Base-by-base conservation (phyloP, 345 rosid species). In the Salix brachista region DNA sequence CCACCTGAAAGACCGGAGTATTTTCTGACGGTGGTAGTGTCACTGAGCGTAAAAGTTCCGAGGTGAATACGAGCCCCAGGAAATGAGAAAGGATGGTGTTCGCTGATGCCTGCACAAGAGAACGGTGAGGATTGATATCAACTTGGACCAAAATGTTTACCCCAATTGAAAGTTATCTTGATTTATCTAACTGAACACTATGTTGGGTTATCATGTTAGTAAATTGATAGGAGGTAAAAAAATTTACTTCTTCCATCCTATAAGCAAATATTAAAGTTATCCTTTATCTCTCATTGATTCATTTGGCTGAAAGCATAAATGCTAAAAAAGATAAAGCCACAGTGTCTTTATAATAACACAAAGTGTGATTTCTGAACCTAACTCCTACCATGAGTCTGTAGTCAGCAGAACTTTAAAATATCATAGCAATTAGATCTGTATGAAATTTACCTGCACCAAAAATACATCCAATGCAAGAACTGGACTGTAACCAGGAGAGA, bases 21-120 rank as follows among this genome's bases (percentile, higher is more conserved):
- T 80, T 48, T 69, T 92, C 97, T 2, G 90, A 77, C 65, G 87
- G 82, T n/a, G 97, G 91, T 71, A 91, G 74, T 32, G 99, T 96
- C 70, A 93, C 97, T 0, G 97, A 92, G 36, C 97, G 92, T 87
- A 96, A 86, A 79, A 96, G 89, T 85, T 96, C 99, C 88, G 91
- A 81, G 3, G 98, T 91, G 90, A 83, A 94, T 66, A 89, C 87
- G 50, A 96, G 94, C 37, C 99, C 98, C 68, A 94, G 83, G 80
- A 96, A 96, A 83, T 96, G 99, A 78, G 99, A 96, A 32, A 96
- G 95, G 84, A 94, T 85, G 1, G 98, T 91, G 86, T 93, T 93
- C 48, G 97, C 97, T 7, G 97, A 91, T 72, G 99, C 99, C 99
- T 96, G 88, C 89, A 87, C 42, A 65, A 80, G 34, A 44, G 42